A percentile compares a stretch with the other conserved stretches of the same genome.
phyloP scores from a whole-genome alignment of 805 yeast species.

The Yarrowia sp. region DNA sequence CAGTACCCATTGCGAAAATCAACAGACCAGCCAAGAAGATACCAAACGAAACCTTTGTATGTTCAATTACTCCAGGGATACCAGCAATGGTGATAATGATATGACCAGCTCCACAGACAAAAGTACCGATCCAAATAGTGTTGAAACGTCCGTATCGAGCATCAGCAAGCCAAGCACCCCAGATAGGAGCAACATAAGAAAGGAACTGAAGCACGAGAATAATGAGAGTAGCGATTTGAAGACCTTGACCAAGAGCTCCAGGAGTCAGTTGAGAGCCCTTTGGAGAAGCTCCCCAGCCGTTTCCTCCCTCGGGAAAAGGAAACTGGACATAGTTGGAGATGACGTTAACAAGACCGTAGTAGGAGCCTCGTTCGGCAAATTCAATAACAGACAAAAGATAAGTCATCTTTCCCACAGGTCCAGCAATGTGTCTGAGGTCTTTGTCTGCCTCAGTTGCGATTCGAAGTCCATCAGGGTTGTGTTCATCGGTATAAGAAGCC shows the following conservation, averaged over 20 bases:
- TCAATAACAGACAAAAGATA: conserved; percentile 41
- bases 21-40: conserved; percentile 36
- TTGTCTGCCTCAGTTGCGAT: not conserved
- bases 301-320: conserved; percentile 50
- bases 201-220: conserved; percentile 37
- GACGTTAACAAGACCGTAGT: conserved; percentile 48
- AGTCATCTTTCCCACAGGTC: conserved; percentile 24
- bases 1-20: conserved; percentile 43
- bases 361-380: conserved; percentile 56
- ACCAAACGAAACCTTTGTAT: conserved; percentile 36
- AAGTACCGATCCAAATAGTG: conserved; percentile 52
- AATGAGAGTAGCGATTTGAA: conserved; percentile 47
- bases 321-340: conserved; percentile 52
- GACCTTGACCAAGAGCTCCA: conserved; percentile 53
- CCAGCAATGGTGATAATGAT: conserved; percentile 51
- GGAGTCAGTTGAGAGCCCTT: conserved; percentile 43
- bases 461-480: conserved; percentile 12
- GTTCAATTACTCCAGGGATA: conserved; percentile 40
- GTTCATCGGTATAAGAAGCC: conserved; percentile 3
- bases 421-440: conserved; percentile 30
- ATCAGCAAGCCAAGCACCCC: conserved; percentile 55
- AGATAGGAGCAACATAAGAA: conserved; percentile 33
- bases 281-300: conserved; percentile 47
- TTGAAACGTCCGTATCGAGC: conserved; percentile 49
- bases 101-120: conserved; percentile 49